Conservation (phyloP, 2,329 filamentous ascomycete genomes). For the Curvularia sp. region DNA sequence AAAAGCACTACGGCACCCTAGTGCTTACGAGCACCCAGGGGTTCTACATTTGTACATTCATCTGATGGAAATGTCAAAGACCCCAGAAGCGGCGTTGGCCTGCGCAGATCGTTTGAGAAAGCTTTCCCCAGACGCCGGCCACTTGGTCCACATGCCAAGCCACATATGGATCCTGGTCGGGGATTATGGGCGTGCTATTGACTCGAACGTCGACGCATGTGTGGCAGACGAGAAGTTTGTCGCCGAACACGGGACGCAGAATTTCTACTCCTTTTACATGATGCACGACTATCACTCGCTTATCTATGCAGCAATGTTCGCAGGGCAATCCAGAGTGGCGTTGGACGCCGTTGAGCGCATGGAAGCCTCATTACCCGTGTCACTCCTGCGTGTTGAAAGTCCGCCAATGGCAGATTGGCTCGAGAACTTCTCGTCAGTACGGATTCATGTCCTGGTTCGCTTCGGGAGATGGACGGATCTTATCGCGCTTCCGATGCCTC, state of each 20-base stretch:
- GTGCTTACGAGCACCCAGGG: slow-evolving; percentile 67
- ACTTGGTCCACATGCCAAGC: slow-evolving; percentile 78
- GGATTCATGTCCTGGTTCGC: slow-evolving; percentile 72
- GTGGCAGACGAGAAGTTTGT: slow-evolving; percentile 72
- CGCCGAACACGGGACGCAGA: slow-evolving; percentile 63
- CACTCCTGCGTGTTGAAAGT: slow-evolving; percentile 67
- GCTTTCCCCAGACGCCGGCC: slow-evolving; percentile 72
- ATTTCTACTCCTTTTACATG: slow-evolving; percentile 80
- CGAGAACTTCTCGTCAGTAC: slow-evolving; percentile 72
- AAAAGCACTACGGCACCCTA: slow-evolving; percentile 59
- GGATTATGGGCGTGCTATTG: slow-evolving; percentile 71
- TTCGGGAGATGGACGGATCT: slow-evolving; percentile 77
- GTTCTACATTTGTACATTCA: slow-evolving; percentile 79
- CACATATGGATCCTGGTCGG: slow-evolving; percentile 78
- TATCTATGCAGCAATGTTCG: slow-evolving; percentile 80
- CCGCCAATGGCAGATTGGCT: slow-evolving; percentile 80
- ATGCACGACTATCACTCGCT: slow-evolving; percentile 77
- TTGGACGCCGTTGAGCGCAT: slow-evolving; percentile 66
- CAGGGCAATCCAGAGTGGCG: slow-evolving; percentile 68
- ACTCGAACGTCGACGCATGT: slow-evolving; percentile 71
- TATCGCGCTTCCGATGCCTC: slow-evolving; percentile 62
- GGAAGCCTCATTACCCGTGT: slow-evolving; percentile 68
- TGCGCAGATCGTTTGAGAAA: slow-evolving; percentile 68
- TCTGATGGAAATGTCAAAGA: slow-evolving; percentile 76
- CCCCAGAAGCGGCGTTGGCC: slow-evolving; percentile 67